These are phyloP conservation scores for Telopea speciosissima DNA, from an alignment of 177 flowering plant genomes.

Conservation along the genomic window DNA sequence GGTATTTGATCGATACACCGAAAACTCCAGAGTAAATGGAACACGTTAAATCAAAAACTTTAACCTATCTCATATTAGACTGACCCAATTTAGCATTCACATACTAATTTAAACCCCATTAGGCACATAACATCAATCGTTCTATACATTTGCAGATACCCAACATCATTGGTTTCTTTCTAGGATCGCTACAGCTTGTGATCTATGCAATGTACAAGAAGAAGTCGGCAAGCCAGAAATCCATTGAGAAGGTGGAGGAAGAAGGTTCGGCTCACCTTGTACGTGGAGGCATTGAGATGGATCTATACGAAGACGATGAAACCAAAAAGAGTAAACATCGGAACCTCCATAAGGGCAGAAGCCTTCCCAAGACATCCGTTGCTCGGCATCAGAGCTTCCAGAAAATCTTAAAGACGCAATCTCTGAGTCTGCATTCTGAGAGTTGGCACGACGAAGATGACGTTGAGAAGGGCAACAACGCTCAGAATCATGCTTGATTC, in stretches of 20 bases:
- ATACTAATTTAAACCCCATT: too few species aligned
- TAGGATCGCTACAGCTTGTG: conserved; percentile 40
- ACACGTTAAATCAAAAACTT: too few species aligned
- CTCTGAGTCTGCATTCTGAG: conserved; percentile 9
- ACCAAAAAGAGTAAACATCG: background rate
- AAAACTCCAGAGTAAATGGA: too few species aligned
- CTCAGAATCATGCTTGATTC: background rate
- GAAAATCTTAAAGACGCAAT: conserved; percentile 20
- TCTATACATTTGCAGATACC: conserved; percentile 33
- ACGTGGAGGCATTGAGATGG: conserved; percentile 9
- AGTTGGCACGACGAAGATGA: conserved; percentile 4
- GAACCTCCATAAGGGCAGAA: conserved; percentile 21
- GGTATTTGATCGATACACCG: too few species aligned
- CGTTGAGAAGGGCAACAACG: background rate
- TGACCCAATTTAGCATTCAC: too few species aligned
- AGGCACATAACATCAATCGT: too few species aligned
- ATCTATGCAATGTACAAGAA: conserved; percentile 30
- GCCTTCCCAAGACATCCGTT: conserved; percentile 24
- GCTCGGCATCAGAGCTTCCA: conserved; percentile 17
- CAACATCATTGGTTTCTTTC: conserved; percentile 37
- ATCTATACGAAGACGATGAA: conserved; percentile 6
- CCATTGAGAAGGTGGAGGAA: conserved; percentile 16
- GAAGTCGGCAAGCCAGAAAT: conserved; percentile 14
- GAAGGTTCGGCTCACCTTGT: conserved; percentile 26
- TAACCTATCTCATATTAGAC: too few species aligned